Percentiles rank a stretch among this genome's conserved stretches.
Conservation (phyloP, 345 rosid genomes). For the Cardiospermum halicacabum region DNA sequence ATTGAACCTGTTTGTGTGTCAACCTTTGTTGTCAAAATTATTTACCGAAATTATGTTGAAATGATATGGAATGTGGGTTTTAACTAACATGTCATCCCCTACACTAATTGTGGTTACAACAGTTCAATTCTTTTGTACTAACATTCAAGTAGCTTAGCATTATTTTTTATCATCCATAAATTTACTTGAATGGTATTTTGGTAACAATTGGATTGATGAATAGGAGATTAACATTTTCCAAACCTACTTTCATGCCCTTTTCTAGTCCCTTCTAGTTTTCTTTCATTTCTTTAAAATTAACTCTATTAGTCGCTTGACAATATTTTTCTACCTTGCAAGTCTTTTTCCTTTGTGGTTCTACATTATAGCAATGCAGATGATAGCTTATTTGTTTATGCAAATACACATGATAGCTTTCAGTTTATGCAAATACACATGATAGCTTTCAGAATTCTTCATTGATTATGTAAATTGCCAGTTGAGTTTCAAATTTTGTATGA, state of each 20-base stretch:
- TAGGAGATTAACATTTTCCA: background rate
- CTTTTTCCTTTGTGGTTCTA: background rate
- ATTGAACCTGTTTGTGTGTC: background rate
- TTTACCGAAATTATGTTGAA: too few species aligned
- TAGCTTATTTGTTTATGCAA: background rate
- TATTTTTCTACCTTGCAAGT: background rate
- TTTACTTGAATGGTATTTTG: background rate
- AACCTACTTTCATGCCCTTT: background rate
- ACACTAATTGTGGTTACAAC: too few species aligned
- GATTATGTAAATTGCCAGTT: background rate
- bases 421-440: background rate
- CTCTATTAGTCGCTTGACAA: background rate
- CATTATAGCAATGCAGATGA: background rate
- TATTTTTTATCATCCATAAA: background rate
- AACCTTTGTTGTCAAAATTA: too few species aligned
- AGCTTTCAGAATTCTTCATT: too few species aligned
- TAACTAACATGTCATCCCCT: too few species aligned
- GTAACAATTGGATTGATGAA: background rate
- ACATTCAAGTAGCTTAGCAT: too few species aligned
- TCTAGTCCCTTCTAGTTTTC: background rate
- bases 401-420: background rate
- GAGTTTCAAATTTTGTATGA: too few species aligned
- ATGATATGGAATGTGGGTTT: too few species aligned
- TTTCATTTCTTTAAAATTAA: background rate
- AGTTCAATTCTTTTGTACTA: too few species aligned